Conservation (phyloP, 169 alveolate species). For the Fabrea salina region DNA sequence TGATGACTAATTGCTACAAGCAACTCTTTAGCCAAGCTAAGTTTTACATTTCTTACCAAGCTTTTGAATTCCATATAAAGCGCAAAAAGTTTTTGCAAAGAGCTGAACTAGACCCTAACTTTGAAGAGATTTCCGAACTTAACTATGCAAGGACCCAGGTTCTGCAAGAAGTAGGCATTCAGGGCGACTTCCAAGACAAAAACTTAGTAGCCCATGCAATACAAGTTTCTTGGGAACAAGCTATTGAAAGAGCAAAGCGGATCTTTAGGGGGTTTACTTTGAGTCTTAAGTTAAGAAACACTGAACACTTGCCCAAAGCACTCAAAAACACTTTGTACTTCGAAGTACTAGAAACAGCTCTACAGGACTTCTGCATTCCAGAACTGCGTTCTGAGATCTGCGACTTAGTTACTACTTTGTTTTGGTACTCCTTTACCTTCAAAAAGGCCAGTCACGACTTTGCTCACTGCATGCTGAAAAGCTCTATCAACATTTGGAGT, state of each 20-base stretch:
- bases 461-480: background rate
- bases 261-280: no score
- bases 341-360: background rate
- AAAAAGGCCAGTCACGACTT: background rate
- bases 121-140: background rate
- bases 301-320: no score
- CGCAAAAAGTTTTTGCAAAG: no score
- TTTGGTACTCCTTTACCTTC: background rate
- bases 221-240: background rate
- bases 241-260: no score
- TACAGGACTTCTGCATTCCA: background rate
- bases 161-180: background rate
- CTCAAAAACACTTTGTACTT: background rate
- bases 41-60: no score
- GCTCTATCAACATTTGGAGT: background rate
- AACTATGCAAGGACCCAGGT: background rate
- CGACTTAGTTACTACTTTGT: conserved; percentile 1
- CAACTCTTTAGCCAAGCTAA: no score
- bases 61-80: no score
- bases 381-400: background rate
- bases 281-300: no score
- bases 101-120: conserved; percentile 28
- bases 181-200: background rate
- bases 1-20: no score
- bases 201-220: background rate